Base-by-base conservation (phyloP, 768 basidiomycete genomes). In the Pleurotus tuoliensis region DNA sequence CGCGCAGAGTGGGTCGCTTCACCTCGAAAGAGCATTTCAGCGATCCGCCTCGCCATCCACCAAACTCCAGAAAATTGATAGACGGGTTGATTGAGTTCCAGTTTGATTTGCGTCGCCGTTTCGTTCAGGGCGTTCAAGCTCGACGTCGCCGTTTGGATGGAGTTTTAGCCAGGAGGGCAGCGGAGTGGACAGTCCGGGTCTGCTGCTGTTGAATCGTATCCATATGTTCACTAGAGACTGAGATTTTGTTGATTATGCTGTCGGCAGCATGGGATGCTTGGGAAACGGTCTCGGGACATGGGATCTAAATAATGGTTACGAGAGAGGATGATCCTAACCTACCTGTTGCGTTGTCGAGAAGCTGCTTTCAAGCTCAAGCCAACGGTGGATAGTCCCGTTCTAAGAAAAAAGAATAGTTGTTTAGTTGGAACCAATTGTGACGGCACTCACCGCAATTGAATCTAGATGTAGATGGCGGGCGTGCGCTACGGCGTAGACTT, bases 101-200 rank as follows among this genome's bases (percentile, higher is more conserved):
- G n/a, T n/a, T 41, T 52, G 15, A 52, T 52, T n/a, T 25, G 38
- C 15, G 18, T 39, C 1, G 51, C 51, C 6, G 51, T 52, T 15
- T 52, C 39, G 25, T 52, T 52, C 8, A 52, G 20, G 37, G 20
- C 12, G n/a, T 52, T 40, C 39, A 52, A 20, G 51, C 51, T 41
- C 5, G 22, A 39, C 2, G n/a, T 20, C 7, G 51, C 51, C 51
- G 38, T 24, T 16, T 41, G 30, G 22, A 52, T 41, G n/a, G 51
- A 8, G 24, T 25, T 15, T 25, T 15, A n/a, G 51, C 30, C 8
- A 52, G 15, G n/a, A 52, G 11, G 13, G 37, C 13, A 13, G 39
- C 39, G 20, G 37, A 40, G 5, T 24, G 51, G 15, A 20, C 38
- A 15, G 39, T 39, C 39, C 41, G 51, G 51, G 38, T 39, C 11